Evolutionary conservation across 2,329 filamentous ascomycete species (phyloP).

Genomic region (Neopestalotiopsis clavispora): DNA sequence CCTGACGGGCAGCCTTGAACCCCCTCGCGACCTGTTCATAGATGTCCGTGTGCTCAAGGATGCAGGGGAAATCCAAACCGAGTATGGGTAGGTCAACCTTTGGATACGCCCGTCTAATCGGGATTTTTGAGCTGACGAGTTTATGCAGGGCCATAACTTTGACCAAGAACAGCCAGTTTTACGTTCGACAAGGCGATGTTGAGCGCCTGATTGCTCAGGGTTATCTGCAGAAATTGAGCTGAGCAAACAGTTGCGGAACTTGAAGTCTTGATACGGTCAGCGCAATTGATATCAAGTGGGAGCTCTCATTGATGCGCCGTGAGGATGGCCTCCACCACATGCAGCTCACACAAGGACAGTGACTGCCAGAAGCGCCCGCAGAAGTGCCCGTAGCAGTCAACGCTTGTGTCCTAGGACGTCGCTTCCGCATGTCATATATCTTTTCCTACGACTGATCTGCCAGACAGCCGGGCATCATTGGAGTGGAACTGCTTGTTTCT

Average conservation of each 20-base stretch:
- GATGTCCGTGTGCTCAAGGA: constrained; percentile 96
- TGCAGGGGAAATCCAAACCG: constrained; percentile 97
- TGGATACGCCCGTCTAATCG: background rate
- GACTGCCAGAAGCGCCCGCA: no score
- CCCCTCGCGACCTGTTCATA: constrained; percentile 94
- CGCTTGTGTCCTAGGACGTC: no score
- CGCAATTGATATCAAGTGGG: background rate
- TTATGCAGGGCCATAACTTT: constrained; percentile 82
- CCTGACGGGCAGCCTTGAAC: constrained; percentile 89
- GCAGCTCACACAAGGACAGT: no score
- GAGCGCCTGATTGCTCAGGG: constrained; percentile 93
- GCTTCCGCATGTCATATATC: no score
- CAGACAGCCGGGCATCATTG: no score
- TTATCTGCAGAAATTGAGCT: constrained; percentile 89
- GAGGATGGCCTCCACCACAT: no score
- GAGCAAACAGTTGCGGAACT: constrained; percentile 39
- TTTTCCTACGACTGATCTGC: no score
- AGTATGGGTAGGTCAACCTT: constrained; percentile 78
- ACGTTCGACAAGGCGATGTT: constrained; percentile 93
- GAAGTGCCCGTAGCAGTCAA: no score
- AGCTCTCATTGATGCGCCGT: no score
- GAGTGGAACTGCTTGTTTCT: no score
- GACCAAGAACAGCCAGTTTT: constrained; percentile 98
- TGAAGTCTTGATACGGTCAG: background rate
- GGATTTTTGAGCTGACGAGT: background rate